Percentiles rank a stretch among this genome's conserved stretches.
Conservation (phyloP, 1,139 yeast species). For the Hansenula lynferdii region DNA sequence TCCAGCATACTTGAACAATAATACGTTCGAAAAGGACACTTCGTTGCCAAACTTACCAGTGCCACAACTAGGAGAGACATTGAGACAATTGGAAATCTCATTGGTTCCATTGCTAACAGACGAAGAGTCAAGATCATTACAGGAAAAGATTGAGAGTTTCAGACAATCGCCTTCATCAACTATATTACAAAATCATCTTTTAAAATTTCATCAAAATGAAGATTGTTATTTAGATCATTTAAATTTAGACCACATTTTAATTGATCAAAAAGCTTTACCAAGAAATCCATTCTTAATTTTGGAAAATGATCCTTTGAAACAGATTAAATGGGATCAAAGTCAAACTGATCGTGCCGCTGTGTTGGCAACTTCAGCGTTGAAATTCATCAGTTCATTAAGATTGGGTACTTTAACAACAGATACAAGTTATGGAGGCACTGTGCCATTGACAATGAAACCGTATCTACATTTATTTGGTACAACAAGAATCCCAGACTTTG, state of each 20-base stretch:
- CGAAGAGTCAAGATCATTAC: slow-evolving; percentile 8
- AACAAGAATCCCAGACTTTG: slow-evolving; percentile 50
- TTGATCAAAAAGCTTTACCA: slow-evolving; percentile 70
- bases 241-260: slow-evolving; percentile 52
- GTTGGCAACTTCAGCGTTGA: slow-evolving; percentile 56
- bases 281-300: slow-evolving; percentile 69
- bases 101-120: slow-evolving; percentile 41
- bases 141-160: slow-evolving; percentile 40
- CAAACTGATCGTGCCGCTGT: slow-evolving; percentile 68
- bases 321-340: slow-evolving; percentile 41
- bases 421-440: slow-evolving; percentile 39
- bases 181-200: slow-evolving; percentile 49
- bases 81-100: slow-evolving; percentile 42
- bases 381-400: slow-evolving; percentile 58
- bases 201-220: slow-evolving; percentile 35
- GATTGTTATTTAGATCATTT: slow-evolving; percentile 55
- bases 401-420: slow-evolving; percentile 53
- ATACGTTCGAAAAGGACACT: background rate
- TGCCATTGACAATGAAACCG: slow-evolving; percentile 62
- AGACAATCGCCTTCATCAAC: slow-evolving; percentile 35
- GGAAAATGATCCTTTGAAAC: slow-evolving; percentile 68
- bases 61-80: slow-evolving; percentile 42
- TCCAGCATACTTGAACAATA: background rate
- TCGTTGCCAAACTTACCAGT: slow-evolving; percentile 48
- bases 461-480: slow-evolving; percentile 64